Base-by-base conservation (phyloP, 2,329 filamentous ascomycete genomes). In the Fusarium sp. region DNA sequence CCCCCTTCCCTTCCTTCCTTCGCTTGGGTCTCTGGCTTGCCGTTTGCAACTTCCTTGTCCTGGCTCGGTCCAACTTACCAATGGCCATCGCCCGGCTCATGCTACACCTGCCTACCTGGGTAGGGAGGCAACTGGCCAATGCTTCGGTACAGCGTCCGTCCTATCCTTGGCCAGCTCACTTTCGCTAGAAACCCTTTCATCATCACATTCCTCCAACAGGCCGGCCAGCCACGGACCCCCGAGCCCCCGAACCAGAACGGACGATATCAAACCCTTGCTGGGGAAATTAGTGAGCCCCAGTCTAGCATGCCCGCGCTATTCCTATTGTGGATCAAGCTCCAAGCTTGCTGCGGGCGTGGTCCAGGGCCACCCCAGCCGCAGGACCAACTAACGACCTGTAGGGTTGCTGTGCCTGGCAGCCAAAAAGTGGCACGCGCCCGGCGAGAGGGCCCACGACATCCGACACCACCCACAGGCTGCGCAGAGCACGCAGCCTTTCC, bases 121-220 rank as follows among this genome's bases (percentile, higher is more conserved):
- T n/a, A 52, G 47, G 47, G 27, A n/a, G 47, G 27, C 27, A 52
- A 30, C 30, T 33, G 30, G 33, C 32, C 54, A 57, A 35, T 57
- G 47, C 47, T 52, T 32, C 47, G 9, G 45, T 30, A 30, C 27
- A 17, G 25, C 52, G 30, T 32, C 30, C 30, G 30, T 32, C 30
- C 30, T 32, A 40, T 71, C 35, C 70, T 71, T 71, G 70, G 70
- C 66, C 70, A 68, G 20, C n/a, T 35, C 40, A 50, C 43, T 38
- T 59, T 75, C 72, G 65, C 68, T 74, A 70, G 17, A 45, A 30
- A n/a, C 45, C 52, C 58, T 57, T 63, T 63, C 72, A 75, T 75
- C 73, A 75, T 73, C 57, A 66, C 73, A 75, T 75, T 75, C 73
- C 73, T 75, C 63, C 64, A 62, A 71, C 67, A 65, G 72, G 67